These are phyloP conservation scores for Tolypocladium sp. DNA, from an alignment of 2,329 filamentous ascomycete genomes.

Conservation along the genomic window DNA sequence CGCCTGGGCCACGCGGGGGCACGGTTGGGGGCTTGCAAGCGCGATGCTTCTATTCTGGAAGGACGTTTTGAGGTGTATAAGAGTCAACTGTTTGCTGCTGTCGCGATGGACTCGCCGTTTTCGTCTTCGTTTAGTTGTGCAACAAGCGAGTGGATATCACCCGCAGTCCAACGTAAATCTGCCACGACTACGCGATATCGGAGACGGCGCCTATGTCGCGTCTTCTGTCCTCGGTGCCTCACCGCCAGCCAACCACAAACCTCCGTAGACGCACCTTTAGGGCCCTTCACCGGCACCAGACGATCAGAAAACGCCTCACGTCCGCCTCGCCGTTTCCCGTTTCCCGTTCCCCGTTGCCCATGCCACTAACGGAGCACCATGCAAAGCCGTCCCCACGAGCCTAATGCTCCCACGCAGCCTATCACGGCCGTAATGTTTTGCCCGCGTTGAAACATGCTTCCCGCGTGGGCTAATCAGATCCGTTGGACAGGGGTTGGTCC, in stretches of 20 bases:
- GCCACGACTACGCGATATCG: not conserved
- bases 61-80: not conserved
- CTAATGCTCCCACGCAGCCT: not conserved
- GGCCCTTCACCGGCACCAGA: not conserved
- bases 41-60: not conserved
- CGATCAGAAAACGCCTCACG: not conserved
- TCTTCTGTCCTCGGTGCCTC: not conserved
- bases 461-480: not conserved
- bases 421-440: not conserved
- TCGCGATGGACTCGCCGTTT: not conserved
- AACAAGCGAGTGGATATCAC: not conserved
- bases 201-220: not conserved
- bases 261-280: not conserved
- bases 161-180: too few species aligned
- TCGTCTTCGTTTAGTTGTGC: not conserved
- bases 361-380: too few species aligned
- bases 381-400: not conserved
- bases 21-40: not conserved
- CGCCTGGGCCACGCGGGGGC: not conserved
- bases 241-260: not conserved
- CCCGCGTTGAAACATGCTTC: slow-evolving; percentile 6
- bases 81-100: not conserved
- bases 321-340: not conserved
- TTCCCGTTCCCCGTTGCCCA: not conserved
- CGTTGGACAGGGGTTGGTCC: not conserved